A percentile compares a stretch with the other conserved stretches of the same genome.
Evolutionary conservation across 257 asterid genomes (phyloP).

Genomic region (Solanum phureja): DNA sequence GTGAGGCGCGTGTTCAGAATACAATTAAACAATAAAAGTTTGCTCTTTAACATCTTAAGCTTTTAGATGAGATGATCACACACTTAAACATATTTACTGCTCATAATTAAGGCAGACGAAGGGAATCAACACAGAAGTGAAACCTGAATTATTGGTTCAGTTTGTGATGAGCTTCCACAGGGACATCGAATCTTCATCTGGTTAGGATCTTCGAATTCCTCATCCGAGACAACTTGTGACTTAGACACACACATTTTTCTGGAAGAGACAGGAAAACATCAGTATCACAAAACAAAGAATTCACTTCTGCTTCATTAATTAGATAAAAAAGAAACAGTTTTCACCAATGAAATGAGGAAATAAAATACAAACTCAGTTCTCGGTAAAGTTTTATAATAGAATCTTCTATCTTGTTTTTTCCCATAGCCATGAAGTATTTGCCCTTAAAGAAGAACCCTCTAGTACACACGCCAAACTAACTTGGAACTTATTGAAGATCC

Average conservation of each 20-base stretch:
- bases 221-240: conserved; percentile 62
- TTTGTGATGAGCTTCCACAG: conserved; percentile 64
- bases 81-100: not conserved
- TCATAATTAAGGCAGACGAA: not conserved
- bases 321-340: not conserved
- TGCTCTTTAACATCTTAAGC: not conserved
- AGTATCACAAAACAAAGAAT: not conserved
- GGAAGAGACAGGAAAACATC: conserved; percentile 5
- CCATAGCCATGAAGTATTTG: not conserved
- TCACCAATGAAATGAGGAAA: not conserved
- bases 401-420: not conserved
- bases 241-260: conserved; percentile 76
- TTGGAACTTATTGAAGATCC: not conserved
- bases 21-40: not conserved
- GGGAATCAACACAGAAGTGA: not conserved
- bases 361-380: not conserved
- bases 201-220: conserved; percentile 52
- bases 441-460: not conserved
- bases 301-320: not conserved
- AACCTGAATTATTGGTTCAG: conserved; percentile 83
- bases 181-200: conserved; percentile 66
- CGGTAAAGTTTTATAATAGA: not conserved
- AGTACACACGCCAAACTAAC: not conserved
- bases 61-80: not conserved
- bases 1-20: not conserved